Evolutionary conservation across 495 filamentous ascomycete species (phyloP).

Genomic region (Penicillium robsamsonii): DNA sequence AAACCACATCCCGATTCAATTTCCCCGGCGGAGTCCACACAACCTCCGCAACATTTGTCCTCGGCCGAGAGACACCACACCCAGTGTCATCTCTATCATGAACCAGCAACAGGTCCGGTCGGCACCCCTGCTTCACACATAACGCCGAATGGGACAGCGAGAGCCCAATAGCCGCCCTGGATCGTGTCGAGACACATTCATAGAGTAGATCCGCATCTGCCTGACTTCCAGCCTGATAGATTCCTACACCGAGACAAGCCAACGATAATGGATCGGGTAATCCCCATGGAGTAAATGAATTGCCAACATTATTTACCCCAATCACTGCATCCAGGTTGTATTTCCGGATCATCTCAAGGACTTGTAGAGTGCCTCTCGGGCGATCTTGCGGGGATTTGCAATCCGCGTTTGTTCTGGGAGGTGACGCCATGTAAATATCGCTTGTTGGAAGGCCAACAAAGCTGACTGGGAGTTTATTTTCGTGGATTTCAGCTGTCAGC

Average conservation of each 20-base stretch:
- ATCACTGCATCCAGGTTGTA: slow-evolving; percentile 59
- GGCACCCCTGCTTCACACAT: slow-evolving; percentile 13
- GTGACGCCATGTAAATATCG: slow-evolving; percentile 72
- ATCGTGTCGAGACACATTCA: slow-evolving; percentile 60
- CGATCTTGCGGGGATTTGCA: slow-evolving; percentile 22
- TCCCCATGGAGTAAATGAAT: slow-evolving; percentile 74
- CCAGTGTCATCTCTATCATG: slow-evolving; percentile 34
- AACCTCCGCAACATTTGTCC: slow-evolving; percentile 35
- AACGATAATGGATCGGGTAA: slow-evolving; percentile 66
- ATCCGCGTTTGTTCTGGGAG: slow-evolving; percentile 27
- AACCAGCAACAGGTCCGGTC: slow-evolving; percentile 31
- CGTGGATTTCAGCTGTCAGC: slow-evolving; percentile 43
- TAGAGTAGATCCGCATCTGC: slow-evolving; percentile 58
- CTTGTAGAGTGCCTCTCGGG: slow-evolving; percentile 58
- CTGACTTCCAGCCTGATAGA: slow-evolving; percentile 66
- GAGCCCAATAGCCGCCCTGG: slow-evolving; percentile 43
- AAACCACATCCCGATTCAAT: slow-evolving; percentile 28
- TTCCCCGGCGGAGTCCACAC: slow-evolving; percentile 39
- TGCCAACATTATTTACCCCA: slow-evolving; percentile 75
- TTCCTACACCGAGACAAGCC: slow-evolving; percentile 61
- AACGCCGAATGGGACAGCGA: neutral
- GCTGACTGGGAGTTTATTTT: slow-evolving; percentile 54
- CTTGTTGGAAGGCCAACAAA: slow-evolving; percentile 72
- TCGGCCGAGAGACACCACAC: slow-evolving; percentile 25
- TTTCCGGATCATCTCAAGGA: slow-evolving; percentile 61